These are phyloP conservation scores for Sporisorium scitamineum DNA, from an alignment of 1,284 basidiomycete species.

Conservation along the genomic window DNA sequence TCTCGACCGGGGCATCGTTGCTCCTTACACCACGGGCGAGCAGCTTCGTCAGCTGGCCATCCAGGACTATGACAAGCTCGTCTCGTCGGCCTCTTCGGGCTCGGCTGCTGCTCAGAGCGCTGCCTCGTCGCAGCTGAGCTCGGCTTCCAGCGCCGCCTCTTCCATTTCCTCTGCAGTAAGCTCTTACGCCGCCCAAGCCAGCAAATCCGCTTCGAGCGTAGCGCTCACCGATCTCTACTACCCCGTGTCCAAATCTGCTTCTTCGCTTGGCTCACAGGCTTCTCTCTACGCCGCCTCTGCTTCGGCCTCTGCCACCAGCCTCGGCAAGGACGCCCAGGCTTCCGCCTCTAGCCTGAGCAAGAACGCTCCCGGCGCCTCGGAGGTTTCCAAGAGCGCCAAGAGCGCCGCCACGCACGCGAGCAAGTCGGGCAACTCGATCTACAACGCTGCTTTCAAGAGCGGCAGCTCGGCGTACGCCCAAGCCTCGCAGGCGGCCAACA, in stretches of 20 bases:
- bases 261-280: constrained; percentile 52
- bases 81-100: constrained; percentile 37
- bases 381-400: constrained; percentile 40
- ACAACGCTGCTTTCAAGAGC: constrained; percentile 51
- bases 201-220: constrained; percentile 37
- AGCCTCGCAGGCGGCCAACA: constrained; percentile 42
- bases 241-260: constrained; percentile 49
- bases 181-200: constrained; percentile 43
- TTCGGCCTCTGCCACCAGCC: constrained; percentile 27
- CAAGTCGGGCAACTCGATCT: constrained; percentile 43
- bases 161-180: constrained; percentile 60
- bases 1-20: constrained; percentile 66
- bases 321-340: constrained; percentile 28
- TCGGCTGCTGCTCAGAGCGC: constrained; percentile 39
- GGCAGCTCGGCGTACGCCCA: constrained; percentile 53
- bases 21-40: constrained; percentile 63
- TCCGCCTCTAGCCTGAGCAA: constrained; percentile 34
- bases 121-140: constrained; percentile 42
- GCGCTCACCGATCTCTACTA: constrained; percentile 61
- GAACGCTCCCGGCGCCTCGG: constrained; percentile 38
- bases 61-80: constrained; percentile 60
- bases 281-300: constrained; percentile 40
- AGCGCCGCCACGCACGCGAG: constrained; percentile 50
- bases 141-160: constrained; percentile 50
- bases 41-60: constrained; percentile 63